Base-by-base conservation (phyloP, 2,329 filamentous ascomycete species). In the Fusarium sp. region DNA sequence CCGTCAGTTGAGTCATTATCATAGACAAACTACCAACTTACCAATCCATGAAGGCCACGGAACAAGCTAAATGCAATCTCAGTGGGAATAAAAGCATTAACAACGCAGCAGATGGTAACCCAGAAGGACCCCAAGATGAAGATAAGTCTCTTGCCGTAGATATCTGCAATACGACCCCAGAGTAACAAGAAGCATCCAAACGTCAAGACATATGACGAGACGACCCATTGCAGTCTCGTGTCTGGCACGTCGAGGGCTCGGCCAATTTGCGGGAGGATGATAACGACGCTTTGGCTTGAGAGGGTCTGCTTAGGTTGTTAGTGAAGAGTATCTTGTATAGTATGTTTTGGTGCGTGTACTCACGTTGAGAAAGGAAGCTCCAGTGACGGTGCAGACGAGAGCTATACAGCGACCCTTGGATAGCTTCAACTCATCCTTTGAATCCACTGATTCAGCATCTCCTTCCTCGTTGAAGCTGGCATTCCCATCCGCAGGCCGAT, bases 61-160 rank as follows among this genome's bases (percentile, higher is more conserved):
- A 92, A 86, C 2, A 91, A 57, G 73, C 91, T 84, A 73, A 92
- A 91, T 7, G 83, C 86, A 60, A 92, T 88, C 75, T 92, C 90
- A 61, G 88, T 88, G 1, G 83, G 84, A 15, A 90, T 75, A 69
- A 92, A 91, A 0, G 90, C 88, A 62, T 88, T 88, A 14, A 84
- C 79, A 6, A 89, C 80, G 4, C 86, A 86, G 1, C 85, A 84
- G 2, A 83, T 75, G 1, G 88, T 85, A 8, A 91, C 84, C 83
- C 89, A 91, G 8, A 85, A 82, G 2, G 88, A 89, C 1, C 89
- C 89, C 59, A 81, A 80, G 26, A 91, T 82, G 75, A 91, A 91
- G 65, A 91, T 88, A 43, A 83, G 78, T 10, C 88, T 83, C 74
- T 89, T 89, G 55, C 89, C 88, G 65, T 88, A 90, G 43, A 91